Percentiles rank a stretch among this genome's conserved stretches.
These are phyloP conservation scores for Penicillium oxalicum DNA, from an alignment of 2,329 filamentous ascomycete species.

Conservation along the genomic window DNA sequence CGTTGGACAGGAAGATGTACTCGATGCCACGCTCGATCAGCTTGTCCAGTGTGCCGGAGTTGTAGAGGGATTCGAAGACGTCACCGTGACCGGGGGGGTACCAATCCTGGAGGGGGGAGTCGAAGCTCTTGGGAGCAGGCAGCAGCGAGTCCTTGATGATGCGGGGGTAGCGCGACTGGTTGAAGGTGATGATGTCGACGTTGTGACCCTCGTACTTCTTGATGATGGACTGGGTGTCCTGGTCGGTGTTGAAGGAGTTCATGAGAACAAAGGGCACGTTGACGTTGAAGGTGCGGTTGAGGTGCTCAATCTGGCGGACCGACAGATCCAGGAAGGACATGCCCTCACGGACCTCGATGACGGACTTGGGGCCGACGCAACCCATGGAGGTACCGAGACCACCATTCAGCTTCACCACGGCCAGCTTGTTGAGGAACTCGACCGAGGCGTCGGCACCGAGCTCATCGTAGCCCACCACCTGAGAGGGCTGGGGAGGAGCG, in stretches of 20 bases:
- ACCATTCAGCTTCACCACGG: slow-evolving; percentile 98
- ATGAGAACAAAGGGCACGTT: slow-evolving; percentile 98
- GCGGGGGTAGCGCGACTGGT: slow-evolving; percentile 97
- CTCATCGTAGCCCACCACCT: slow-evolving; percentile 92
- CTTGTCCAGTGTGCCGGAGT: slow-evolving; percentile 96
- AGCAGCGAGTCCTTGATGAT: slow-evolving; percentile 97
- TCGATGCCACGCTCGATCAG: slow-evolving; percentile 92
- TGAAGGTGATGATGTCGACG: slow-evolving; percentile 99
- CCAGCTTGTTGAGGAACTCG: slow-evolving; percentile 92
- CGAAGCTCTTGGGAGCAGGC: slow-evolving; percentile 81
- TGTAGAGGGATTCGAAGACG: slow-evolving; percentile 99
- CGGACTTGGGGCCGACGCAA: slow-evolving; percentile 97
- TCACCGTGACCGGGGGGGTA: slow-evolving; percentile 99
- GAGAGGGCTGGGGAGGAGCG: slow-evolving; percentile 81
- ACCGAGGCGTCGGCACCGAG: slow-evolving; percentile 86
- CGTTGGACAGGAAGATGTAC: slow-evolving; percentile 98
- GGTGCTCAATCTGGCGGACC: slow-evolving; percentile 96
- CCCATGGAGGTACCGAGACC: slow-evolving; percentile 99
- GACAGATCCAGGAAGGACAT: slow-evolving; percentile 99
- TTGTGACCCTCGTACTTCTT: slow-evolving; percentile 99
- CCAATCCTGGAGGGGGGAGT: slow-evolving; percentile 91
- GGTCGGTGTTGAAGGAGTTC: slow-evolving; percentile 99
- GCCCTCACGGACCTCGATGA: slow-evolving; percentile 98
- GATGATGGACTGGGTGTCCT: slow-evolving; percentile 97
- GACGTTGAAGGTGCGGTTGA: slow-evolving; percentile 95